Conservation (phyloP, 768 basidiomycete genomes). For the Gymnopilus dilepis region DNA sequence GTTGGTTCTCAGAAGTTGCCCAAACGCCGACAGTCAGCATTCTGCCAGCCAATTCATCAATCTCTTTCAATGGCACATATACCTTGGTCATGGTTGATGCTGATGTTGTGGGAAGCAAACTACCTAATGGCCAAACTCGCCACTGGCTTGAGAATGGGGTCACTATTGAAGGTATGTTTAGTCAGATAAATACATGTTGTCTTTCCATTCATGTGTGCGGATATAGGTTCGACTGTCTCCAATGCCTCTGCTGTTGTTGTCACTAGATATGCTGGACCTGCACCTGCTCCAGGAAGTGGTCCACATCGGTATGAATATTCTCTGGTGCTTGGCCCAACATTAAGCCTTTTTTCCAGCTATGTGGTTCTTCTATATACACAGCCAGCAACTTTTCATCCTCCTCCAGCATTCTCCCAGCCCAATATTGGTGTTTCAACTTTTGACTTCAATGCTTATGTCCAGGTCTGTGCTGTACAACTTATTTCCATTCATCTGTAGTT, state of each 20-base stretch:
- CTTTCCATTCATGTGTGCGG: not conserved
- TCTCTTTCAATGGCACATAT: constrained; percentile 52
- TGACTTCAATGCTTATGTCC: constrained; percentile 62
- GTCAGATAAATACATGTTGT: not conserved
- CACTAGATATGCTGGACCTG: constrained; percentile 75
- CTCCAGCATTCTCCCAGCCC: constrained; percentile 55
- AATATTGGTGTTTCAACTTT: constrained; percentile 59
- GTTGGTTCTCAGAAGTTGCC: constrained; percentile 53
- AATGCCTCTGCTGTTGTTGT: constrained; percentile 52
- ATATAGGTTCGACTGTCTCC: constrained; percentile 42
- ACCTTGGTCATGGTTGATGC: constrained; percentile 82
- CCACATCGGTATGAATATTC: constrained; percentile 65
- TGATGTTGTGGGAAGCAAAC: constrained; percentile 64
- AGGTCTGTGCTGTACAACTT: constrained; percentile 39
- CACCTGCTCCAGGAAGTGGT: constrained; percentile 70
- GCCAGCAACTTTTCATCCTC: constrained; percentile 64
- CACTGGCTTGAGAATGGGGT: constrained; percentile 85
- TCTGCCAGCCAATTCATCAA: constrained; percentile 53
- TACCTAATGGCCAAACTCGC: constrained; percentile 63
- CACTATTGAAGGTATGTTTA: constrained; percentile 44
- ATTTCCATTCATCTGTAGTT: not conserved
- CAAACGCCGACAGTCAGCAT: constrained; percentile 59
- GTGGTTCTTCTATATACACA: constrained; percentile 70
- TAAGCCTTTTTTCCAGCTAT: constrained; percentile 52
- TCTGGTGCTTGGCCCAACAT: not conserved